phyloP scores from a whole-genome alignment of 139 green algal genomes.

The Chlamydomonas urium region DNA sequence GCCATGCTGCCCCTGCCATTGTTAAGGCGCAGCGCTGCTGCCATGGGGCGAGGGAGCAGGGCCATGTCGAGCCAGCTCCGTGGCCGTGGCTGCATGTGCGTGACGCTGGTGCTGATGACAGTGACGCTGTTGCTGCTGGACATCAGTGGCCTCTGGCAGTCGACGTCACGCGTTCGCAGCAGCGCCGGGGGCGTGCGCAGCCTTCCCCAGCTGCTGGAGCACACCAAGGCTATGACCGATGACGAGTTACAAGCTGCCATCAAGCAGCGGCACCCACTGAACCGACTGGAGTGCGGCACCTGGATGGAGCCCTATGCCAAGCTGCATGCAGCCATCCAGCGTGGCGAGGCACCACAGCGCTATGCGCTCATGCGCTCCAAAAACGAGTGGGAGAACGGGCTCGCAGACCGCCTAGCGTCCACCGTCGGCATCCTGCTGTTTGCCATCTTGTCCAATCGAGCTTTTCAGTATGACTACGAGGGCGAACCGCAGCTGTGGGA shows the following conservation, averaged over 20 bases:
- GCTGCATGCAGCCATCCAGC: slow-evolving; percentile 17
- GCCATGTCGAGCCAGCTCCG: too few relatives aligned
- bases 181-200: too few relatives aligned
- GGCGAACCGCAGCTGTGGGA: slow-evolving; percentile 6
- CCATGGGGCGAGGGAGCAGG: too few relatives aligned
- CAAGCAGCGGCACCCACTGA: slow-evolving; percentile 11
- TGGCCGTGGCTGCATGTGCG: too few relatives aligned
- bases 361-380: slow-evolving; percentile 27
- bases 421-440: slow-evolving; percentile 23
- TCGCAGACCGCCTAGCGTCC: slow-evolving; percentile 21
- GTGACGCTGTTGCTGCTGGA: too few relatives aligned
- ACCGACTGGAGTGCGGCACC: slow-evolving; percentile 14
- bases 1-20: too few relatives aligned
- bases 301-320: slow-evolving; percentile 14
- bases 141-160: too few relatives aligned
- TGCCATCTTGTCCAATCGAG: slow-evolving; percentile 15
- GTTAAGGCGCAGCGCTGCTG: too few relatives aligned
- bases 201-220: too few relatives aligned
- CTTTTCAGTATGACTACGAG: slow-evolving; percentile 29
- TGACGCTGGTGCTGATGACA: too few relatives aligned
- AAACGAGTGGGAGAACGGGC: slow-evolving; percentile 23
- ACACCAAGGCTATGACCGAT: too few relatives aligned
- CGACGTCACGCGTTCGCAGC: too few relatives aligned
- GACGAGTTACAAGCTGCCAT: background rate
- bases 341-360: slow-evolving; percentile 14